Evolutionary conservation across 2,329 filamentous ascomycete species (phyloP).

Genomic region (Cladosporium phlei): DNA sequence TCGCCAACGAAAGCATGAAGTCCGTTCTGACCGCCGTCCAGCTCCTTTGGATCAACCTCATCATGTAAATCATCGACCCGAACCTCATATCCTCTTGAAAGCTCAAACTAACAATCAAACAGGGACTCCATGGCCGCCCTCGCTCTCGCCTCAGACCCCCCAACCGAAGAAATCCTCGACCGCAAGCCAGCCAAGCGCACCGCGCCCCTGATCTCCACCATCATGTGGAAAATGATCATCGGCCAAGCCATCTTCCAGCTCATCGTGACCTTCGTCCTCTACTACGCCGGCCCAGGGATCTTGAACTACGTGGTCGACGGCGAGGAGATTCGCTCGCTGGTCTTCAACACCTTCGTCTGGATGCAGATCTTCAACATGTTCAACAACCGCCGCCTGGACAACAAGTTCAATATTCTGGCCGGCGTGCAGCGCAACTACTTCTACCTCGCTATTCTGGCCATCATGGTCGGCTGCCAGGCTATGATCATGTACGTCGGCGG

Average conservation of each 20-base stretch:
- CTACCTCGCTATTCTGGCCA: constrained; percentile 76
- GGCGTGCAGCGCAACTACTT: constrained; percentile 79
- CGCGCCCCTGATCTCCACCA: constrained; percentile 72
- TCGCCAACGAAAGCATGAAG: constrained; percentile 61
- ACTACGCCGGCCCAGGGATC: constrained; percentile 64
- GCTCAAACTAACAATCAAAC: not conserved
- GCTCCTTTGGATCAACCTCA: constrained; percentile 91
- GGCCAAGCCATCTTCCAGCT: constrained; percentile 90
- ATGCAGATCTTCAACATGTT: constrained; percentile 99
- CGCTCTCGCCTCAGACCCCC: constrained; percentile 82
- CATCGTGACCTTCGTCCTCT: constrained; percentile 70
- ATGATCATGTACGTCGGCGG: constrained; percentile 88
- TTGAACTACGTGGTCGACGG: constrained; percentile 52
- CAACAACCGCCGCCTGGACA: constrained; percentile 94
- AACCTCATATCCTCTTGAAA: too few relatives aligned
- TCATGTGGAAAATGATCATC: constrained; percentile 99
- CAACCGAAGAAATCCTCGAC: constrained; percentile 72
- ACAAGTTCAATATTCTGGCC: constrained; percentile 92
- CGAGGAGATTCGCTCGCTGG: constrained; percentile 65
- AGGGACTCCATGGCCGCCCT: constrained; percentile 83
- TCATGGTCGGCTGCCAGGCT: constrained; percentile 86
- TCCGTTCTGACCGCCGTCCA: constrained; percentile 86
- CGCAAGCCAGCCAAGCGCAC: constrained; percentile 73
- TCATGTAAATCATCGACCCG: constrained; percentile 69
- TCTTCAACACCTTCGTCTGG: constrained; percentile 99